These are phyloP conservation scores for Colletotrichum siamense DNA, from an alignment of 2,329 filamentous ascomycete genomes.

Conservation along the genomic window DNA sequence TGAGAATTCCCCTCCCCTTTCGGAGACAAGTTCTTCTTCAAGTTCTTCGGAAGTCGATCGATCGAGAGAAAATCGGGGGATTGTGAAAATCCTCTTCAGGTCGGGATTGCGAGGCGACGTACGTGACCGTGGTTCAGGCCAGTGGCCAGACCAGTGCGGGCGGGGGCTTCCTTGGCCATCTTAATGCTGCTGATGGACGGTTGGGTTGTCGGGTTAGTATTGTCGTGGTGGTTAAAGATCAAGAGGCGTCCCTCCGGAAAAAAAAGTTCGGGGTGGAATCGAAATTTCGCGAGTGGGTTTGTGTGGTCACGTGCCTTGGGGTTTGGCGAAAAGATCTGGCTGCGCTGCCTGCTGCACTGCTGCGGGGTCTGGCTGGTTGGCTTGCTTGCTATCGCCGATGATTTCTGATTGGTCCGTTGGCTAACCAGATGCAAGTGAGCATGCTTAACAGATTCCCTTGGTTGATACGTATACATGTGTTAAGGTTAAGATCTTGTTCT, in stretches of 20 bases:
- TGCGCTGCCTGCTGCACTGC: not conserved
- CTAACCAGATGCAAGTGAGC: not conserved
- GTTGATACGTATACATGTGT: not conserved
- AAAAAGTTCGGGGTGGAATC: slow-evolving; percentile 9
- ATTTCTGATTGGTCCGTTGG: not conserved
- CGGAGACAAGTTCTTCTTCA: not conserved
- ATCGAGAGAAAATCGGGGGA: not conserved
- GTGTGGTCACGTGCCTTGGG: slow-evolving; percentile 31
- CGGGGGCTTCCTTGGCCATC: slow-evolving; percentile 67
- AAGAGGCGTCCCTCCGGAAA: not conserved
- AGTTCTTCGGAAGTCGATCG: not conserved
- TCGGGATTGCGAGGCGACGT: slow-evolving; percentile 46
- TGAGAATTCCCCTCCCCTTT: not conserved
- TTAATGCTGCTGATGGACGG: slow-evolving; percentile 32
- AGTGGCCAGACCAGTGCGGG: slow-evolving; percentile 63
- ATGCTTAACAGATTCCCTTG: not conserved
- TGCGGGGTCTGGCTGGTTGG: not conserved
- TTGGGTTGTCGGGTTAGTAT: slow-evolving; percentile 28
- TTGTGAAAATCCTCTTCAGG: not conserved
- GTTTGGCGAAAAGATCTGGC: slow-evolving; percentile 23
- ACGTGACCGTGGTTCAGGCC: slow-evolving; percentile 71
- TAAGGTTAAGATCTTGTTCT: not conserved
- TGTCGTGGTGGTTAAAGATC: slow-evolving; percentile 32
- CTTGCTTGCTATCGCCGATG: not conserved
- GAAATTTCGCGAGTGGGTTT: slow-evolving; percentile 18